A percentile compares a stretch with the other conserved stretches of the same genome.
These are phyloP conservation scores for Teratosphaeria epicoccoides DNA, from an alignment of 2,329 filamentous ascomycete genomes.

Conservation along the genomic window DNA sequence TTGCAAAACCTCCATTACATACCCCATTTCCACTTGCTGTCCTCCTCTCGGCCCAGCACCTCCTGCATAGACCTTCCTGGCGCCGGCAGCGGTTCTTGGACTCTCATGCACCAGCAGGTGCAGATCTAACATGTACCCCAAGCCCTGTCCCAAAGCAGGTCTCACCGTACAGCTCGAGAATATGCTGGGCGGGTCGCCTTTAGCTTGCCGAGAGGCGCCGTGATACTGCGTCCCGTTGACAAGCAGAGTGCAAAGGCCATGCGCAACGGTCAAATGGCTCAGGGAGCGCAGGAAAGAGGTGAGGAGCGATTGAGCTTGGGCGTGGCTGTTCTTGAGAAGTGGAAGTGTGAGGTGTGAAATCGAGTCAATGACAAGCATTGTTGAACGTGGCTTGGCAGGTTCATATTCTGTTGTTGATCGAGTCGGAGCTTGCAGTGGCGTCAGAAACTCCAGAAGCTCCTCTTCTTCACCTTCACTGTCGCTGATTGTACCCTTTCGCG, in stretches of 20 bases:
- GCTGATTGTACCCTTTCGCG: slow-evolving; percentile 19
- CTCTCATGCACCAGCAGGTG: slow-evolving; percentile 32
- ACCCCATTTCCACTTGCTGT: slow-evolving; percentile 15
- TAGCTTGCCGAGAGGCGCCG: not conserved
- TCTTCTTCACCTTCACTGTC: slow-evolving; percentile 29
- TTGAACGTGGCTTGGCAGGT: not conserved
- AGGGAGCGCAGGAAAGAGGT: slow-evolving; percentile 33
- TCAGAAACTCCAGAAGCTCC: slow-evolving; percentile 28
- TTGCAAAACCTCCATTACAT: slow-evolving; percentile 35
- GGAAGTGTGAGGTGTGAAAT: slow-evolving; percentile 19
- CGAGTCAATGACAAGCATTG: slow-evolving; percentile 20
- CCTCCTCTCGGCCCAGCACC: slow-evolving; percentile 6
- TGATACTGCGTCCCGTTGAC: slow-evolving; percentile 21
- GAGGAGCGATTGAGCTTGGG: slow-evolving; percentile 31
- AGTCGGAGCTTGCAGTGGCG: not conserved
- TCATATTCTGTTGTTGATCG: not conserved
- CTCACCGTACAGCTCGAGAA: slow-evolving; percentile 29
- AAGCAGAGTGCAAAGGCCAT: slow-evolving; percentile 32
- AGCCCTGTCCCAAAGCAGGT: slow-evolving; percentile 30
- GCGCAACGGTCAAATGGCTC: slow-evolving; percentile 26
- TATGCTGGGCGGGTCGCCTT: slow-evolving; percentile 26
- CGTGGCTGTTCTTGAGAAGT: slow-evolving; percentile 19
- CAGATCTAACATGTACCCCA: slow-evolving; percentile 29
- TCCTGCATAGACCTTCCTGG: slow-evolving; percentile 21
- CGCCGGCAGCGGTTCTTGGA: slow-evolving; percentile 28